Evolutionary conservation across 768 basidiomycete species (phyloP), one percentile per base, ranked within the genome.

Genomic region (Kwoniella pini): DNA sequence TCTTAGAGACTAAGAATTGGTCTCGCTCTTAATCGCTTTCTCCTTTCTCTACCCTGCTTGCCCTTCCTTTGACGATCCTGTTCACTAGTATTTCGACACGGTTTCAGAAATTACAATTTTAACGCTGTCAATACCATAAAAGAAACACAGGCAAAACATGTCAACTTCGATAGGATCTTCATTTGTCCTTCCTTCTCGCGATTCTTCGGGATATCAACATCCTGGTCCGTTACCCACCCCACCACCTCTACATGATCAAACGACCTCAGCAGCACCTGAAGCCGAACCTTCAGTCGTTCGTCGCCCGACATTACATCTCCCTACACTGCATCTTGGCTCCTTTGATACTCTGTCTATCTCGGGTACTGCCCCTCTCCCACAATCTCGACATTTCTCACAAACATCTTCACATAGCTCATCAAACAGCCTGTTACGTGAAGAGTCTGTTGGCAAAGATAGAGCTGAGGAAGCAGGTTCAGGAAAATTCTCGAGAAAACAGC

Each of bases 311-410:
- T 45, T 72, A 22, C 49, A 59, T 10, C 70, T 68, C 59, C 71
- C 71, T 21, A 28, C 64, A 13, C 52, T 72, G 1, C 71, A 72
- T 40, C 66, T 72, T 26, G 71, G 63, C 13, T 72, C 71, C n/a
- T 72, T 72, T 52, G 57, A 59, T 43, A 51, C 38, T 12, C 22
- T 59, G 31, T 49, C 57, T 19, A 31, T 42, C 6, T 19, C 40
- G 6, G 19, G 19, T 42, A 13, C 40, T 13, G 9, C 40, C n/a
- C 40, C 11, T 13, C 19, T 19, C 9, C 19, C 19, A 5, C 19
- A 40, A 24, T 22, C 57, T 28, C 39, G 43, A 38, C 40, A 39
- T 31, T 53, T 44, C 40, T 22, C 49, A 27, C 13, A 26, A n/a
- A 24, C 21, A 15, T 24, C 36, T 26, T 31, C 54, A 22, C 22